Percentiles rank a stretch among this genome's conserved stretches.
phyloP scores from a whole-genome alignment of 805 yeast species.

The Saccharomycodes ludwigii region DNA sequence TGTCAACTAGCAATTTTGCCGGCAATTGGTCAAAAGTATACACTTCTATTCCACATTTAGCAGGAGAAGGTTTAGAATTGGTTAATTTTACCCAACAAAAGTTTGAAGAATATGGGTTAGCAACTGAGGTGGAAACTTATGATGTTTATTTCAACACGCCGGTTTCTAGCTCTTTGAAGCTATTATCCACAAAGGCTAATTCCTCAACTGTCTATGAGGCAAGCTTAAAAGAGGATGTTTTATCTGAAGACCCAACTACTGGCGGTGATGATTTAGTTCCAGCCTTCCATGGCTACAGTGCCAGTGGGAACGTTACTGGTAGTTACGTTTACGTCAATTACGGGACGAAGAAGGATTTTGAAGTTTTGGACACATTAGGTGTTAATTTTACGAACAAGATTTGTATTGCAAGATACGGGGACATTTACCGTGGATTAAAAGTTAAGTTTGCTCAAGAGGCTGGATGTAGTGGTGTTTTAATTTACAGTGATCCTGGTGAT shows the following conservation, averaged over 20 bases:
- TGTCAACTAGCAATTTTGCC: slow-evolving; percentile 25
- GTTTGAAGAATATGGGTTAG: slow-evolving; percentile 49
- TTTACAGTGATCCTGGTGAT: slow-evolving; percentile 63
- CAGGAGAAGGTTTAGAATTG: slow-evolving; percentile 37
- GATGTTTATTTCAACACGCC: slow-evolving; percentile 59
- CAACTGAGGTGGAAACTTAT: slow-evolving; percentile 40
- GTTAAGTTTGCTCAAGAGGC: slow-evolving; percentile 64
- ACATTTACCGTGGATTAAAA: slow-evolving; percentile 58
- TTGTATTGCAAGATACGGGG: slow-evolving; percentile 57
- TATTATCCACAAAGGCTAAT: slow-evolving; percentile 22
- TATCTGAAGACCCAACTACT: slow-evolving; percentile 38
- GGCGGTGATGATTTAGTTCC: slow-evolving; percentile 39
- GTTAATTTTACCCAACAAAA: slow-evolving; percentile 48
- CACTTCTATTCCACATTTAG: slow-evolving; percentile 43
- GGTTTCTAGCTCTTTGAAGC: slow-evolving; percentile 34
- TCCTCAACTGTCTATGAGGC: slow-evolving; percentile 32
- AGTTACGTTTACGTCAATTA: slow-evolving; percentile 55
- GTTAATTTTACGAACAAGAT: slow-evolving; percentile 45
- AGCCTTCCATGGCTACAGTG: slow-evolving; percentile 68
- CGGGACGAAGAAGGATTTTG: slow-evolving; percentile 53
- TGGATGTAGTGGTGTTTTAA: slow-evolving; percentile 55
- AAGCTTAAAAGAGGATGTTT: slow-evolving; percentile 36
- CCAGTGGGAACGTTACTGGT: slow-evolving; percentile 63
- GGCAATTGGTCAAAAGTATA: slow-evolving; percentile 42
- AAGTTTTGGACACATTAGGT: slow-evolving; percentile 30